Conservation (phyloP, 176 grass and related monocot genomes). For the Microstegium vimineum region DNA sequence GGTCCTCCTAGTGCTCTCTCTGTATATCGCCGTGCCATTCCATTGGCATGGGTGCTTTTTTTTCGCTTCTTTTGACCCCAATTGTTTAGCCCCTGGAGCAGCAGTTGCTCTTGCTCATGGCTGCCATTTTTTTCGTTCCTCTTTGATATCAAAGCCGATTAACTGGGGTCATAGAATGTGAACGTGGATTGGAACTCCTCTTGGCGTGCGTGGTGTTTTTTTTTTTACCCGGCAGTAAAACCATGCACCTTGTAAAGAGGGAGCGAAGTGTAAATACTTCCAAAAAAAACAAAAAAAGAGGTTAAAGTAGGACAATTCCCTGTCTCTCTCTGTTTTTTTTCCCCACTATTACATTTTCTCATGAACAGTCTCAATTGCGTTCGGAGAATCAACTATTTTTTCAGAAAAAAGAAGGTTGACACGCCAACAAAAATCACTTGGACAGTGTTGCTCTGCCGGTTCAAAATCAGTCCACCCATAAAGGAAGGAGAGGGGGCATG, state of each 20-base stretch:
- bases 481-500: background rate
- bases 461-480: background rate
- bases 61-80: background rate
- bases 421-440: background rate
- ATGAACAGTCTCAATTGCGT: background rate
- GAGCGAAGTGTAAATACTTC: conserved; percentile 15
- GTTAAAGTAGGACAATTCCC: background rate
- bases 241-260: conserved; percentile 33
- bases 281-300: background rate
- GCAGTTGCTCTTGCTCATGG: conserved; percentile 25
- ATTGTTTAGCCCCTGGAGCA: conserved; percentile 41
- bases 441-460: conserved; percentile 1
- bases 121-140: background rate
- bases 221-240: background rate
- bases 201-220: conserved; percentile 30
- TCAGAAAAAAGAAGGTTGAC: background rate
- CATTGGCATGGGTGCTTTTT: background rate
- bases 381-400: background rate
- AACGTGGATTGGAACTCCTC: conserved; percentile 29
- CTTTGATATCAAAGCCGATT: conserved; percentile 2
- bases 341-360: background rate
- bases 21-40: background rate
- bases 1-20: conserved; percentile 46
- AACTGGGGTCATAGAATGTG: background rate
- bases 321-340: background rate